Percentiles rank a stretch among this genome's conserved stretches.
phyloP scores from a whole-genome alignment of 441 rosid species.

The Arabidopsis hybrid region DNA sequence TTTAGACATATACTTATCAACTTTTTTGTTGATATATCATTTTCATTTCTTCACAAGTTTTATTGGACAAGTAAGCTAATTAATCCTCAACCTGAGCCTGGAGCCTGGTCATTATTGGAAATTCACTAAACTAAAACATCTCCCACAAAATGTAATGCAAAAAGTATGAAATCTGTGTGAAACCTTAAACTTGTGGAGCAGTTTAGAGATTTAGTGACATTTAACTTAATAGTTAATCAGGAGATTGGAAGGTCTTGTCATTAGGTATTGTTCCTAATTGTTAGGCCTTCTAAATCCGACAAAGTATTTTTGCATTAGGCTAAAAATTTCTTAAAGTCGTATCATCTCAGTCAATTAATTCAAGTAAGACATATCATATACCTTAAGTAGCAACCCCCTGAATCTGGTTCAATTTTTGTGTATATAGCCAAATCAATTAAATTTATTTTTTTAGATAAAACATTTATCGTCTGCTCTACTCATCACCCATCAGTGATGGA shows the following conservation, averaged over 20 bases:
- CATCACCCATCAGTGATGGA: neutral
- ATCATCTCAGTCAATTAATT: conserved; percentile 19
- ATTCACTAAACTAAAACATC: neutral
- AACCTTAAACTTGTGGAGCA: neutral
- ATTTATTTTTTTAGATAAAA: neutral
- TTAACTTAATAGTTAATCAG: neutral
- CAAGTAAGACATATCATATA: conserved; percentile 6
- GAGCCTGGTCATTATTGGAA: neutral
- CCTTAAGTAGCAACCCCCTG: conserved; percentile 3
- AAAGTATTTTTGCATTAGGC: conserved; percentile 14
- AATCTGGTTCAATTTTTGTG: neutral
- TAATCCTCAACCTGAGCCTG: neutral
- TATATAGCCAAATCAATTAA: conserved; percentile 4
- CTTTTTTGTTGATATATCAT: neutral
- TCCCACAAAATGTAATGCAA: neutral
- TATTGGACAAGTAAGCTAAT: neutral
- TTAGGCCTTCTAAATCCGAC: conserved; percentile 43
- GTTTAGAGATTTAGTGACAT: neutral
- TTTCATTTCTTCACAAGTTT: neutral
- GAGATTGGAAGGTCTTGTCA: conserved; percentile 20
- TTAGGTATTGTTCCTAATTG: conserved; percentile 35
- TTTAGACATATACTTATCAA: neutral
- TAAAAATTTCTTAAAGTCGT: conserved; percentile 10
- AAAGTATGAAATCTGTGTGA: conserved; percentile 7
- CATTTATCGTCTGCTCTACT: conserved; percentile 8